Conservation (phyloP, 225 moss, liverwort and hornwort species). For the Pseudoscleropodium purum region DNA sequence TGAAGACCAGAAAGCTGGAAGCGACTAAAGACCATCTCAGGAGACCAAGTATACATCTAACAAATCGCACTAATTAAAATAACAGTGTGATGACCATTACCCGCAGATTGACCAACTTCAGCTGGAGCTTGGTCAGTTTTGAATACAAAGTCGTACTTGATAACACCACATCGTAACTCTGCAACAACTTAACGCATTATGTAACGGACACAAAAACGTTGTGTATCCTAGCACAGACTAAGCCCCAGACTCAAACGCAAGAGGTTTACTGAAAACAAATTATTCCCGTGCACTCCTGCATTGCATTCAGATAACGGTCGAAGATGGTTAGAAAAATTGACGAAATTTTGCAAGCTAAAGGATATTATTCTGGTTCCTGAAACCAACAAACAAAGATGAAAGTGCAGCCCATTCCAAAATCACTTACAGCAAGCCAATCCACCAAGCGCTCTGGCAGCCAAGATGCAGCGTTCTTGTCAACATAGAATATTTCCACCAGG, state of each 20-base stretch:
- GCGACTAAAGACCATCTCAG: background rate
- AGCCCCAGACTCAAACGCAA: background rate
- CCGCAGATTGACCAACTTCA: conserved; percentile 47
- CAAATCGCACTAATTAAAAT: background rate
- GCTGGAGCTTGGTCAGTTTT: conserved; percentile 44
- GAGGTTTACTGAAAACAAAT: background rate
- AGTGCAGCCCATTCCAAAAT: background rate
- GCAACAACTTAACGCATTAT: background rate
- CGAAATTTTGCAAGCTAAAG: background rate
- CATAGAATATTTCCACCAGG: conserved; percentile 85
- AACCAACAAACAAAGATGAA: background rate
- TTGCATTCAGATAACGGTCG: background rate
- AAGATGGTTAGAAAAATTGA: background rate
- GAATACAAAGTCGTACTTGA: conserved; percentile 35
- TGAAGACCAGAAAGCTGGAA: background rate
- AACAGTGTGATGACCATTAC: conserved; percentile 10
- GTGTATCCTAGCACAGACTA: background rate
- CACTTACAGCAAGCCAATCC: conserved; percentile 84
- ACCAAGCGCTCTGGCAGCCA: conserved; percentile 95
- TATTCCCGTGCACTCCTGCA: background rate
- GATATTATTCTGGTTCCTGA: background rate
- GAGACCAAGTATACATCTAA: background rate
- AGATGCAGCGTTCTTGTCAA: conserved; percentile 79
- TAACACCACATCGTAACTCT: conserved; percentile 53
- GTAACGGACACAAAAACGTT: background rate